phyloP scores from a whole-genome alignment of 805 yeast genomes.

The Candida railenensis region DNA sequence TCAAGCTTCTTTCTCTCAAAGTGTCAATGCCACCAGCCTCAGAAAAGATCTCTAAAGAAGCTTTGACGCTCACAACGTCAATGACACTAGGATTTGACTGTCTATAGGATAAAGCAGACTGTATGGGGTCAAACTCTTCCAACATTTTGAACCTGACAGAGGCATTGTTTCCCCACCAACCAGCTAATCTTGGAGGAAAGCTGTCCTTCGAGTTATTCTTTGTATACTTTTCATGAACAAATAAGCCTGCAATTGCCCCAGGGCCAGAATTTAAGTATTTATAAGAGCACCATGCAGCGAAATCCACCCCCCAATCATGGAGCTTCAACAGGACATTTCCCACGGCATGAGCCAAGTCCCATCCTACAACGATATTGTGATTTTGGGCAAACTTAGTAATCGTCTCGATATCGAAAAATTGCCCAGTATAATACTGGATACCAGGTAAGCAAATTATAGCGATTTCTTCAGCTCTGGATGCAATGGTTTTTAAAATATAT shows the following conservation, averaged over 20 bases:
- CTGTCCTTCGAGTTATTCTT: constrained; percentile 23
- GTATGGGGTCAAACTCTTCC: constrained; percentile 73
- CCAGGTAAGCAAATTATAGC: constrained; percentile 84
- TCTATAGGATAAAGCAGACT: constrained; percentile 84
- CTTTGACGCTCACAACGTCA: constrained; percentile 71
- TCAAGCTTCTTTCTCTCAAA: constrained; percentile 55
- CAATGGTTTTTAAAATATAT: constrained; percentile 58
- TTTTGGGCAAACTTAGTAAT: constrained; percentile 66
- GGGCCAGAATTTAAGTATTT: constrained; percentile 92
- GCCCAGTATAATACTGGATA: constrained; percentile 91
- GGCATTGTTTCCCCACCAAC: constrained; percentile 95
- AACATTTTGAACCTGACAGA: constrained; percentile 74
- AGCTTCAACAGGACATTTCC: constrained; percentile 78
- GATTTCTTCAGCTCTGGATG: constrained; percentile 54
- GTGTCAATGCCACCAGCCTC: constrained; percentile 62
- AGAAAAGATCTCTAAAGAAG: constrained; percentile 62
- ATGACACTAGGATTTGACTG: constrained; percentile 90
- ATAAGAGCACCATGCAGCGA: constrained; percentile 94
- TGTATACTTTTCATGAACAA: constrained; percentile 59
- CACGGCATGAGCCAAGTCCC: constrained; percentile 95
- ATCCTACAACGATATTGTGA: constrained; percentile 63
- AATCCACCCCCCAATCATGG: constrained; percentile 90
- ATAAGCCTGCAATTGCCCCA: constrained; percentile 88
- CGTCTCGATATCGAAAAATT: constrained; percentile 68
- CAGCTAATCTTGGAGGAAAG: constrained; percentile 73